Conservation (phyloP, 108 stramenopile genomes). For the Nitzschia sp. region DNA sequence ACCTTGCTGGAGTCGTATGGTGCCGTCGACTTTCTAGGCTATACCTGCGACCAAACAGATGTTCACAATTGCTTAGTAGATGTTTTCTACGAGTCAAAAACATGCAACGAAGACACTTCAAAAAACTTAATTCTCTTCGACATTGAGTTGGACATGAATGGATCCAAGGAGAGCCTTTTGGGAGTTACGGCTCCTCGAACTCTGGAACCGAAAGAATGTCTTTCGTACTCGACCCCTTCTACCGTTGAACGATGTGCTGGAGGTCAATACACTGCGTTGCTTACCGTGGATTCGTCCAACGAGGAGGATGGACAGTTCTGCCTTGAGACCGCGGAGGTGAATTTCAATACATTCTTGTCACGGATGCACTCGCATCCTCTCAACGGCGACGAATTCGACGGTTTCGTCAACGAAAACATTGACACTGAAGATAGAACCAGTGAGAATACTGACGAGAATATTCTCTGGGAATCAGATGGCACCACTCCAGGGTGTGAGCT, state of each 20-base stretch:
- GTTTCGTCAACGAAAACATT: background rate
- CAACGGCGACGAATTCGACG: background rate
- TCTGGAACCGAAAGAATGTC: conserved; percentile 19
- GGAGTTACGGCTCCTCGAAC: background rate
- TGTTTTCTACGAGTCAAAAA: conserved; percentile 4
- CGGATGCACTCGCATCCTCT: background rate
- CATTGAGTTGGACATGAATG: background rate
- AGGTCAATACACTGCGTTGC: background rate
- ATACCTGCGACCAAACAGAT: conserved; percentile 23
- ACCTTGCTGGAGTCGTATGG: conserved; percentile 19
- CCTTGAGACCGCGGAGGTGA: background rate
- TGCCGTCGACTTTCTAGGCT: conserved; percentile 20
- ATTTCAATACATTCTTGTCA: background rate
- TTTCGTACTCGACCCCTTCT: background rate
- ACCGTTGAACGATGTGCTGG: conserved; percentile 12
- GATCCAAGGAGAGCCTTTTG: background rate
- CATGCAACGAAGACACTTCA: conserved; percentile 18
- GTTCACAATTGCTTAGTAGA: conserved; percentile 19
- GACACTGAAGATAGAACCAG: no score
- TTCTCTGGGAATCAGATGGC: background rate
- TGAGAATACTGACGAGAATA: background rate
- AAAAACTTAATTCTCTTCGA: conserved; percentile 6
- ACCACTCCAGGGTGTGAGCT: conserved; percentile 1
- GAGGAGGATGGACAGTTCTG: background rate
- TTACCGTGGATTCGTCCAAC: background rate